Conservation (phyloP, 352 stramenopile species). For the Blastocystis sp. region DNA sequence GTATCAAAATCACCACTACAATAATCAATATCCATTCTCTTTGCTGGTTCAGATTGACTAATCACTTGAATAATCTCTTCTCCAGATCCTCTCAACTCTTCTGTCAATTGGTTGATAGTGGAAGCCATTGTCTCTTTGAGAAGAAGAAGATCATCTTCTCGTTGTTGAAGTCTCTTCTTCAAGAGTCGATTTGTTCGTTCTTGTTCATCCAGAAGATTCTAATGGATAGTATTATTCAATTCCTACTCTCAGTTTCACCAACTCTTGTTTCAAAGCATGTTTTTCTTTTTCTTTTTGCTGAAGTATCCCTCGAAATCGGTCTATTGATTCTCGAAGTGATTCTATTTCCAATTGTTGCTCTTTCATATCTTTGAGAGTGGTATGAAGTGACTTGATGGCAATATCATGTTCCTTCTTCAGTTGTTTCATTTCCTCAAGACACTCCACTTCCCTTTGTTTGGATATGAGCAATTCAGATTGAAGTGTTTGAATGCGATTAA, state of each 20-base stretch:
- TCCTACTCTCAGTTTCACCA: neutral
- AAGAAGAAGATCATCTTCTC: too few relatives aligned
- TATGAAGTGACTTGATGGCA: neutral
- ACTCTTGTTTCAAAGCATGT: neutral
- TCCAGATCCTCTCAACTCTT: too few relatives aligned
- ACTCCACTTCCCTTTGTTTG: neutral
- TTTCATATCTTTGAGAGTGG: neutral
- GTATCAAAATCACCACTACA: too few relatives aligned
- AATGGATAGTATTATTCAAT: neutral
- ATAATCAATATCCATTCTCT: too few relatives aligned
- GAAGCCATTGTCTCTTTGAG: too few relatives aligned
- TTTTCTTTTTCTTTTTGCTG: neutral
- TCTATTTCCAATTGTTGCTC: neutral
- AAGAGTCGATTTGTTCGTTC: neutral
- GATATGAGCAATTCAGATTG: too few relatives aligned
- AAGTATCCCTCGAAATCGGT: neutral
- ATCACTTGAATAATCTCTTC: too few relatives aligned
- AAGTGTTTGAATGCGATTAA: too few relatives aligned
- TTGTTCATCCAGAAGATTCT: neutral
- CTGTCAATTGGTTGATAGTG: too few relatives aligned
- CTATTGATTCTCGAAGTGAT: neutral
- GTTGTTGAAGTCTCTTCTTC: neutral
- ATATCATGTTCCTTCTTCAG: neutral
- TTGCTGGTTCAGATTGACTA: too few relatives aligned
- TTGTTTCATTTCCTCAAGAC: neutral